phyloP scores from a whole-genome alignment of 352 stramenopile species.

The Aphanomyces invadans region DNA sequence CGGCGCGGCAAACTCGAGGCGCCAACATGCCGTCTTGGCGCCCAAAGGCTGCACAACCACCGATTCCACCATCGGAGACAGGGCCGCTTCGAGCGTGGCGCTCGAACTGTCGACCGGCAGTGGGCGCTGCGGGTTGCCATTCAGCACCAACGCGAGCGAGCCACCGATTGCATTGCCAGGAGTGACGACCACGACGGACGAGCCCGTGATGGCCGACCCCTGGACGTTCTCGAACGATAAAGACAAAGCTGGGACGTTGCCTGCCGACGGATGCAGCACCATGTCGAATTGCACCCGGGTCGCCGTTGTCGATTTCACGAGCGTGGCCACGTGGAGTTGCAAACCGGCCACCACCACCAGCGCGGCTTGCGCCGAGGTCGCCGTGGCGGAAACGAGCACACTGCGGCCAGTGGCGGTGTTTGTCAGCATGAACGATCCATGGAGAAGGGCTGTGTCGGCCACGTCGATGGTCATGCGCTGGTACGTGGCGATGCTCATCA shows the following conservation, averaged over 20 bases:
- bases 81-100: not conserved
- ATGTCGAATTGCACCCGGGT: not conserved
- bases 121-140: no score
- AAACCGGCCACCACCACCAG: constrained; percentile 2
- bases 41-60: no score
- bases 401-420: not conserved
- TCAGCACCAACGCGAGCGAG: not conserved
- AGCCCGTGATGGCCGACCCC: not conserved
- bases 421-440: not conserved
- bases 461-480: not conserved
- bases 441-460: not conserved
- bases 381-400: not conserved
- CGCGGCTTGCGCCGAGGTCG: not conserved
- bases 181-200: not conserved
- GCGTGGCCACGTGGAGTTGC: no score
- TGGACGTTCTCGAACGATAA: not conserved
- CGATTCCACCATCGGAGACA: not conserved
- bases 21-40: not conserved
- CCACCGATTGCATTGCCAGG: not conserved
- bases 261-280: not conserved
- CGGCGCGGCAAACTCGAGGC: not conserved
- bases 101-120: no score
- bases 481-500: not conserved
- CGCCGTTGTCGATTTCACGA: not conserved
- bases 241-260: not conserved